A percentile compares a stretch with the other conserved stretches of the same genome.
Evolutionary conservation across 495 filamentous ascomycete genomes (phyloP).

Genomic region (Aspergillus taichungensis): DNA sequence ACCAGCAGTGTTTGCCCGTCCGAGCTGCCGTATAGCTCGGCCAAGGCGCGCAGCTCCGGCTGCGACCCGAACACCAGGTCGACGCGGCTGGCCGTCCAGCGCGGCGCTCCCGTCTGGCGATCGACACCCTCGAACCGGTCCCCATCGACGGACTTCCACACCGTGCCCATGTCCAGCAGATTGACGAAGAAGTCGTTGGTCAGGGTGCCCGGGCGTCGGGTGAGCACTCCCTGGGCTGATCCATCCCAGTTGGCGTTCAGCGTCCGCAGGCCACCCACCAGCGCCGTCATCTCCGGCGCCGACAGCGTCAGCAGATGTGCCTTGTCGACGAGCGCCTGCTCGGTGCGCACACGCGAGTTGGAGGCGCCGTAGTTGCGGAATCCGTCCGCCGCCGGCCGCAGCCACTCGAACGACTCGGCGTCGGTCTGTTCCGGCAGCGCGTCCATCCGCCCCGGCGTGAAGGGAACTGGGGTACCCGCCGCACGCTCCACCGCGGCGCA

Average conservation of each 20-base stretch:
- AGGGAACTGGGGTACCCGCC: conserved; percentile 27
- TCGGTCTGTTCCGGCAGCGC: conserved; percentile 60
- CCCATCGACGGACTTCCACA: conserved; percentile 45
- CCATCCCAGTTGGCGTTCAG: conserved; percentile 60
- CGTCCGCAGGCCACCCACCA: conserved; percentile 57
- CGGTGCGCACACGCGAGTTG: conserved; percentile 46
- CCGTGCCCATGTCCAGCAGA: conserved; percentile 55
- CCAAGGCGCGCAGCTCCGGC: conserved; percentile 57
- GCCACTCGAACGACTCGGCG: conserved; percentile 47
- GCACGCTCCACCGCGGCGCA: conserved; percentile 34
- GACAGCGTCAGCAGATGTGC: conserved; percentile 59
- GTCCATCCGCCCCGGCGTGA: conserved; percentile 39
- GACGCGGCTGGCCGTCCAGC: conserved; percentile 58
- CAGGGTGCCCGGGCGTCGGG: conserved; percentile 51
- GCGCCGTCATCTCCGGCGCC: conserved; percentile 56
- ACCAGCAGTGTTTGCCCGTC: conserved; percentile 52
- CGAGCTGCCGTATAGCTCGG: conserved; percentile 54
- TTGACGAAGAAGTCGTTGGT: conserved; percentile 73
- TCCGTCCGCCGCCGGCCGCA: conserved; percentile 55
- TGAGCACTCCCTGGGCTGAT: conserved; percentile 53
- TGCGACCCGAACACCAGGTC: conserved; percentile 65
- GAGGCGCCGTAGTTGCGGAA: conserved; percentile 68
- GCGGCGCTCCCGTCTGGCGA: conserved; percentile 56
- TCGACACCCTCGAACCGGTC: conserved; percentile 51
- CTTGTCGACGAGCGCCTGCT: conserved; percentile 59